Conservation (phyloP, 768 basidiomycete species). For the Dendrothele bispora region DNA sequence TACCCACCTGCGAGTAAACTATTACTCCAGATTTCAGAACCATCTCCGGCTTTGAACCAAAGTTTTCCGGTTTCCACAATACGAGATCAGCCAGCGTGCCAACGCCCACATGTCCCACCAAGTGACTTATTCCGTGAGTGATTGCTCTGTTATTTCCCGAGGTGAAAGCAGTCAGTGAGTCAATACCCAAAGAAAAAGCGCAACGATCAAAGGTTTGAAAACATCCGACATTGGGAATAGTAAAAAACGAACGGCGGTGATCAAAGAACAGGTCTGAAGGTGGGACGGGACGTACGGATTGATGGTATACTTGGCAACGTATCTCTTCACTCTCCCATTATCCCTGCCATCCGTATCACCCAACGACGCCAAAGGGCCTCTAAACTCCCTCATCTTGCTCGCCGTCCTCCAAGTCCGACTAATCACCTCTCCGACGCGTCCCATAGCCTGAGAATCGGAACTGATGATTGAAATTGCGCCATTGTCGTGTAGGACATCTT, state of each 20-base stretch:
- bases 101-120: constrained; percentile 80
- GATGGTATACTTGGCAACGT: constrained; percentile 94
- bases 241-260: constrained; percentile 7
- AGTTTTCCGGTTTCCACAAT: constrained; percentile 92
- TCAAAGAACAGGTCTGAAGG: neutral
- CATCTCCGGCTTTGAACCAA: constrained; percentile 92
- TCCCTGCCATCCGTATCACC: constrained; percentile 74
- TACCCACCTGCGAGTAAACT: constrained; percentile 77
- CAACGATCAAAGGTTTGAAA: neutral
- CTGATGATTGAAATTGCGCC: constrained; percentile 98
- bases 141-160: constrained; percentile 91
- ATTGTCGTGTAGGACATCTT: constrained; percentile 89
- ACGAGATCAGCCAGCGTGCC: constrained; percentile 93
- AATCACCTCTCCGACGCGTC: constrained; percentile 92
- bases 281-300: constrained; percentile 72
- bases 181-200: neutral
- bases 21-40: constrained; percentile 95
- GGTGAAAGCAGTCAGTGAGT: too few species aligned
- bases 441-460: constrained; percentile 98
- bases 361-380: constrained; percentile 68
- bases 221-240: neutral
- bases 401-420: constrained; percentile 96
- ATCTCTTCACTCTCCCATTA: constrained; percentile 92
- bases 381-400: constrained; percentile 84
- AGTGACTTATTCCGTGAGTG: constrained; percentile 86